These are phyloP conservation scores for Cytospora mali DNA, from an alignment of 2,329 filamentous ascomycete genomes.

Conservation along the genomic window DNA sequence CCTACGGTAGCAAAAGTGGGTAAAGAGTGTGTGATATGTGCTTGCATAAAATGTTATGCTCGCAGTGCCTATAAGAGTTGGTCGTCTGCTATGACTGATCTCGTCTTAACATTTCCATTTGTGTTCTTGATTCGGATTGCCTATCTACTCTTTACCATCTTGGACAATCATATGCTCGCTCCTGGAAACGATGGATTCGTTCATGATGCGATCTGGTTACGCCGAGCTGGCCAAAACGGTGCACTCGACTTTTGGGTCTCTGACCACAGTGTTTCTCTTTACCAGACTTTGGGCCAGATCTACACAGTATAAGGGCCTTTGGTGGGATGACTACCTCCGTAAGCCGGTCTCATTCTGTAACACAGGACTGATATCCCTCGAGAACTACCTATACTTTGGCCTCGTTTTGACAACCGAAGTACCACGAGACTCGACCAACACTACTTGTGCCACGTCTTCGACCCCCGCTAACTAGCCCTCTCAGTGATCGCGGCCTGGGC, in stretches of 20 bases:
- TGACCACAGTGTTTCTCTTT: conserved; percentile 24
- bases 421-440: neutral
- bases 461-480: neutral
- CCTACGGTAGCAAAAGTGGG: neutral
- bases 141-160: neutral
- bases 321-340: conserved; percentile 25
- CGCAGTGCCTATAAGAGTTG: too few relatives aligned
- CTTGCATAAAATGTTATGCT: too few relatives aligned
- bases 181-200: conserved; percentile 8
- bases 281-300: conserved; percentile 19
- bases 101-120: too few relatives aligned
- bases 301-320: conserved; percentile 19
- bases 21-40: too few relatives aligned
- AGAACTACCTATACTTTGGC: neutral
- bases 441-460: neutral
- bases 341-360: neutral
- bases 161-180: neutral
- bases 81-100: too few relatives aligned
- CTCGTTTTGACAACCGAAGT: neutral
- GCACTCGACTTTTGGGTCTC: conserved; percentile 12
- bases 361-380: neutral
- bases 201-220: conserved; percentile 16
- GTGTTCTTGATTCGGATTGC: neutral
- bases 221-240: conserved; percentile 24
- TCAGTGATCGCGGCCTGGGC: conserved; percentile 16